These are phyloP conservation scores for Calvatia gigantea DNA, from an alignment of 768 basidiomycete species.

Conservation along the genomic window DNA sequence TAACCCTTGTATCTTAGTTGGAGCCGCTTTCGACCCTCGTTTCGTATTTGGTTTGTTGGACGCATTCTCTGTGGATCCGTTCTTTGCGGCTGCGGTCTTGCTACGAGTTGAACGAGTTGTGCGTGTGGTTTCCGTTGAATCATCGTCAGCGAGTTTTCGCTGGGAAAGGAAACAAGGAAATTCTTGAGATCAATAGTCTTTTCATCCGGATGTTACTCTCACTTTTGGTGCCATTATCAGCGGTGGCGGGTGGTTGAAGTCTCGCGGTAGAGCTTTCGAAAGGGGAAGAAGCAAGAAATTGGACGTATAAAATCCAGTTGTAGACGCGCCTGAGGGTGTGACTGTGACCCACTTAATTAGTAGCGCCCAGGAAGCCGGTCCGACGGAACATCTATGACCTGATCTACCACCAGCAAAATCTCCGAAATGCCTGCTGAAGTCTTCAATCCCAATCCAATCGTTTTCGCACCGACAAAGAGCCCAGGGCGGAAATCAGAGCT, in stretches of 20 bases:
- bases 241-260: not conserved
- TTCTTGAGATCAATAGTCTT: not conserved
- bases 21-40: constrained; percentile 19
- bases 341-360: constrained; percentile 12
- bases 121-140: constrained; percentile 34
- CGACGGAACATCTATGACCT: constrained; percentile 14
- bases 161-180: constrained; percentile 22
- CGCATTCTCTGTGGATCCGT: constrained; percentile 20
- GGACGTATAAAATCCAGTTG: not conserved
- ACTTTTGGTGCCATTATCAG: constrained; percentile 37
- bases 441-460: constrained; percentile 89
- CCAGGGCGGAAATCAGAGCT: constrained; percentile 39
- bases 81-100: constrained; percentile 24
- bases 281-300: constrained; percentile 5
- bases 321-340: constrained; percentile 9
- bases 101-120: constrained; percentile 41
- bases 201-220: not conserved
- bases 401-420: constrained; percentile 4
- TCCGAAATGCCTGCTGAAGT: constrained; percentile 50
- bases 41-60: constrained; percentile 15
- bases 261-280: not conserved
- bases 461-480: constrained; percentile 59
- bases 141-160: constrained; percentile 57
- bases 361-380: constrained; percentile 4
- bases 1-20: constrained; percentile 14